Evolutionary conservation across 164 flowering plant species (phyloP).

Genomic region (Vitis vinifera): ASM3070453v1 NC_081819.1:17983501-17984000

Average conservation of each 20-base stretch:
- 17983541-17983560: slow-evolving; percentile 97
- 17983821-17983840: too few species aligned
- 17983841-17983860: too few species aligned
- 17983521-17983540: slow-evolving; percentile 99
- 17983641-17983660: not conserved
- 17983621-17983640: slow-evolving; percentile 12
- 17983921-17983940: not conserved
- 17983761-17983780: too few species aligned
- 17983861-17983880: too few species aligned
- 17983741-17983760: too few species aligned
- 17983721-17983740: too few species aligned
- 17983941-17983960: not conserved
- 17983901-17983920: slow-evolving; percentile 1
- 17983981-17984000: not conserved
- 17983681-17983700: not conserved
- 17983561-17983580: slow-evolving; percentile 95
- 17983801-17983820: too few species aligned
- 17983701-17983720: not conserved
- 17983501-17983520: slow-evolving; percentile 99
- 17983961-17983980: not conserved
- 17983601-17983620: slow-evolving; percentile 18
- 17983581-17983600: slow-evolving; percentile 97
- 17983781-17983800: too few species aligned
- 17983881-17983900: not conserved
- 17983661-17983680: too few species aligned